These are phyloP conservation scores for Sporothrix brunneoviolacea DNA, from an alignment of 2,329 filamentous ascomycete genomes.

Conservation along the genomic window DNA sequence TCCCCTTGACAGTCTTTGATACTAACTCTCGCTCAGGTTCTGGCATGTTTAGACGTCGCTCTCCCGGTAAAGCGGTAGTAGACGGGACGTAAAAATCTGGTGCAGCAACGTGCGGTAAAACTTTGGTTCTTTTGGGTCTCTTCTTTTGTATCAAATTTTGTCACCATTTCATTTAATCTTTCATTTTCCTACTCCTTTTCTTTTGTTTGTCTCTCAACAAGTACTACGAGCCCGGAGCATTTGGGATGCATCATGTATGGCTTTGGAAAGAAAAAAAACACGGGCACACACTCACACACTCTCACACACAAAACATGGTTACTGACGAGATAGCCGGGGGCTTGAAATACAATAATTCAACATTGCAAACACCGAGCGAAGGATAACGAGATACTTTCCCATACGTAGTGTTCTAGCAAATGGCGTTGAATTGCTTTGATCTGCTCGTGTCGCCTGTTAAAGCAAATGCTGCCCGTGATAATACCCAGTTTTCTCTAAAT, in stretches of 20 bases:
- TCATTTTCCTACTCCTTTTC: not conserved
- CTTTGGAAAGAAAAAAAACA: too few species aligned
- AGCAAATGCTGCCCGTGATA: not conserved
- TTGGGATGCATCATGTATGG: conserved; percentile 13
- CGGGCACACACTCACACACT: not conserved
- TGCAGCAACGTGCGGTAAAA: conserved; percentile 2
- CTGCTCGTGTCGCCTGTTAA: too few species aligned
- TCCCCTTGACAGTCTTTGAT: not conserved
- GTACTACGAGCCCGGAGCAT: conserved; percentile 10
- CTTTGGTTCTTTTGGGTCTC: not conserved
- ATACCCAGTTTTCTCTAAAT: not conserved
- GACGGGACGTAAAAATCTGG: not conserved
- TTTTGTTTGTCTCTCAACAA: conserved; percentile 6
- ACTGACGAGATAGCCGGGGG: not conserved
- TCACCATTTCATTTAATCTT: not conserved
- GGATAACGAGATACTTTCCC: too few species aligned
- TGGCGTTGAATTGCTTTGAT: too few species aligned
- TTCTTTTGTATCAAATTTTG: not conserved
- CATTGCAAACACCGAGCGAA: not conserved
- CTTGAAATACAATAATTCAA: conserved; percentile 1
- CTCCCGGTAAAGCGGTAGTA: conserved; percentile 18
- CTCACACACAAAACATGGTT: not conserved
- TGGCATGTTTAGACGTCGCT: conserved; percentile 18
- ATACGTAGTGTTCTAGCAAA: too few species aligned
- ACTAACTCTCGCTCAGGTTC: conserved; percentile 14